Evolutionary conservation across 768 basidiomycete species (phyloP).

Genomic region (Termitomyces sp.): DNA sequence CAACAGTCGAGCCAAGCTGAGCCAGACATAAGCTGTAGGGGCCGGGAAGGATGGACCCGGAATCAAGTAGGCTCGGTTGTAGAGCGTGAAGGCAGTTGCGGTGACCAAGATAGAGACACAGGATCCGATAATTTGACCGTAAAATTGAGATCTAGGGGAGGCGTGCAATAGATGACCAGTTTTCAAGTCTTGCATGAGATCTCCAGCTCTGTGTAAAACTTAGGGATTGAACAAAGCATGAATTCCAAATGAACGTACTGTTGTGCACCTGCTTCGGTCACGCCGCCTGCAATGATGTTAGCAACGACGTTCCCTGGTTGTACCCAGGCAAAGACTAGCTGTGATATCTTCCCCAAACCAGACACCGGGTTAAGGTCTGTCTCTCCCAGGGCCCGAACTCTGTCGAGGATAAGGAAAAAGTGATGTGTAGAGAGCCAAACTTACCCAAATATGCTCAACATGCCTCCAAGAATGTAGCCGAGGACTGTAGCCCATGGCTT

Average conservation of each 20-base stretch:
- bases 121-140: constrained; percentile 89
- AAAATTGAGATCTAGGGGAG: constrained; percentile 93
- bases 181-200: constrained; percentile 98
- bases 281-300: constrained; percentile 95
- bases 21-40: constrained; percentile 94
- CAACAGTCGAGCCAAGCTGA: constrained; percentile 70
- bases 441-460: constrained; percentile 87
- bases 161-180: constrained; percentile 92
- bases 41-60: constrained; percentile 96
- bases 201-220: constrained; percentile 67
- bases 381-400: constrained; percentile 92
- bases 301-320: constrained; percentile 97
- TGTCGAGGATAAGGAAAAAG: constrained; percentile 25
- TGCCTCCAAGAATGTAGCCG: constrained; percentile 78
- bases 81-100: constrained; percentile 82
- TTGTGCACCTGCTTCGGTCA: constrained; percentile 94
- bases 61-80: constrained; percentile 83
- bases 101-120: constrained; percentile 87
- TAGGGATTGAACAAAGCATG: constrained; percentile 1
- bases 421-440: constrained; percentile 22
- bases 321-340: constrained; percentile 90
- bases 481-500: constrained; percentile 92
- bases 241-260: constrained; percentile 57
- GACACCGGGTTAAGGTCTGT: constrained; percentile 93
- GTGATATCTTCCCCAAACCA: constrained; percentile 92